Percentiles rank a stretch among this genome's conserved stretches.
Evolutionary conservation across 257 asterid species (phyloP).

Genomic region (Solanum chmielewskii): DNA sequence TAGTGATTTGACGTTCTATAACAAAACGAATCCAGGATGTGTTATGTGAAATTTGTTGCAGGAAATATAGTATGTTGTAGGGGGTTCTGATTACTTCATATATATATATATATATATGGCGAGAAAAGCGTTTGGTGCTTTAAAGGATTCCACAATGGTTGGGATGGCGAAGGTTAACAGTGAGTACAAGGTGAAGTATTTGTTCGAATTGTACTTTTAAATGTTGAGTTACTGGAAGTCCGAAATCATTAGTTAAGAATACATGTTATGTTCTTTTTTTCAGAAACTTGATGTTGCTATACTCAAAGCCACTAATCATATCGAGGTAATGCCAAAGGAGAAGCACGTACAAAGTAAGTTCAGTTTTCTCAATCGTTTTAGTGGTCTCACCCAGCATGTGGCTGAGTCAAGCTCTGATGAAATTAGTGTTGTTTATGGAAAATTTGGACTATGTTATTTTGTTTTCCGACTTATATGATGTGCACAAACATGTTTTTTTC

Average conservation of each 20-base stretch:
- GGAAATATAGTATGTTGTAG: background rate
- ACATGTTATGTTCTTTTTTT: slow-evolving; percentile 1
- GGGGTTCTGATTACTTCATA: background rate
- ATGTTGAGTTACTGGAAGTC: background rate
- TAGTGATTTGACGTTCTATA: background rate
- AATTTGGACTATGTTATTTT: background rate
- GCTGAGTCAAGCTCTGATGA: background rate
- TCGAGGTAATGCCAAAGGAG: slow-evolving; percentile 61
- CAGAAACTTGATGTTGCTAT: slow-evolving; percentile 62
- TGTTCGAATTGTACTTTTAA: background rate
- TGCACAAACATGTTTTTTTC: background rate
- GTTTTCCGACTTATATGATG: background rate
- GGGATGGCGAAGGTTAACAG: slow-evolving; percentile 70
- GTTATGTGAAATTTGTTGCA: background rate
- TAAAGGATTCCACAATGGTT: slow-evolving; percentile 67
- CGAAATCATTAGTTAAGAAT: background rate
- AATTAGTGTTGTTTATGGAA: background rate
- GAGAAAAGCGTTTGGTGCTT: slow-evolving; percentile 56
- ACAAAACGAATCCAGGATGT: no score
- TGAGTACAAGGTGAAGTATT: slow-evolving; percentile 47
- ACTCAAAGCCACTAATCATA: slow-evolving; percentile 79
- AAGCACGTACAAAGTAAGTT: slow-evolving; percentile 71
- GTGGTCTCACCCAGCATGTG: background rate
- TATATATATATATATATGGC: background rate
- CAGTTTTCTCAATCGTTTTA: background rate